Evolutionary conservation across 148 eudicot species (phyloP).

Genomic region (Vaccinium darrowii): DNA sequence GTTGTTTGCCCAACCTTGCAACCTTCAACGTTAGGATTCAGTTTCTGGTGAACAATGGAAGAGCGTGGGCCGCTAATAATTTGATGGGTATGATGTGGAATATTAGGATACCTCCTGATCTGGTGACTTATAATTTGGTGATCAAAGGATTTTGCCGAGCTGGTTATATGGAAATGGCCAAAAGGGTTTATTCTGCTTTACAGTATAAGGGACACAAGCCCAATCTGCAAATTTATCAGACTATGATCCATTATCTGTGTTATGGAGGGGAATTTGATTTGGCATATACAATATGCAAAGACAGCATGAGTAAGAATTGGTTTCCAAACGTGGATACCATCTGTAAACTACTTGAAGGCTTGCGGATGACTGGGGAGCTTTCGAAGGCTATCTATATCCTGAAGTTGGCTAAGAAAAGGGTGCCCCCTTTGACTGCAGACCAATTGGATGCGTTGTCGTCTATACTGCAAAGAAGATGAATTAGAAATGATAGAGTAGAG

Average conservation of each 20-base stretch:
- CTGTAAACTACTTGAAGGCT: conserved; percentile 55
- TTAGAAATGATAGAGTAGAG: not conserved
- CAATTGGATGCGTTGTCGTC: conserved; percentile 49
- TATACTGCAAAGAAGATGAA: conserved; percentile 34
- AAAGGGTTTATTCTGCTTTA: conserved; percentile 63
- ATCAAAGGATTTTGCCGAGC: conserved; percentile 77
- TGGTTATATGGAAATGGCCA: conserved; percentile 70
- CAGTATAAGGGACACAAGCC: conserved; percentile 55
- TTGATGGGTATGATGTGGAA: conserved; percentile 53
- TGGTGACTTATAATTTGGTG: conserved; percentile 78
- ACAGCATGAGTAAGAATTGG: conserved; percentile 63
- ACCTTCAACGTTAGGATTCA: conserved; percentile 89
- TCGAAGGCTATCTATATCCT: conserved; percentile 54
- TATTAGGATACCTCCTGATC: conserved; percentile 56
- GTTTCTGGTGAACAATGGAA: conserved; percentile 57
- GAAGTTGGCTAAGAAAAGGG: conserved; percentile 43
- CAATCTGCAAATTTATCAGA: conserved; percentile 68
- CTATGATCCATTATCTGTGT: conserved; percentile 85
- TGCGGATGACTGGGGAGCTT: conserved; percentile 45
- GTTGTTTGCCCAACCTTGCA: conserved; percentile 70
- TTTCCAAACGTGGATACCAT: conserved; percentile 58
- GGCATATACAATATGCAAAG: conserved; percentile 72
- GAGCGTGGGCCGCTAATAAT: conserved; percentile 76
- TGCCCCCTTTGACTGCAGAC: conserved; percentile 43
- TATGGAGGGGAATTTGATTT: conserved; percentile 51